Evolutionary conservation across 345 rosid species (phyloP).

Genomic region (Corchorus olitorius): DNA sequence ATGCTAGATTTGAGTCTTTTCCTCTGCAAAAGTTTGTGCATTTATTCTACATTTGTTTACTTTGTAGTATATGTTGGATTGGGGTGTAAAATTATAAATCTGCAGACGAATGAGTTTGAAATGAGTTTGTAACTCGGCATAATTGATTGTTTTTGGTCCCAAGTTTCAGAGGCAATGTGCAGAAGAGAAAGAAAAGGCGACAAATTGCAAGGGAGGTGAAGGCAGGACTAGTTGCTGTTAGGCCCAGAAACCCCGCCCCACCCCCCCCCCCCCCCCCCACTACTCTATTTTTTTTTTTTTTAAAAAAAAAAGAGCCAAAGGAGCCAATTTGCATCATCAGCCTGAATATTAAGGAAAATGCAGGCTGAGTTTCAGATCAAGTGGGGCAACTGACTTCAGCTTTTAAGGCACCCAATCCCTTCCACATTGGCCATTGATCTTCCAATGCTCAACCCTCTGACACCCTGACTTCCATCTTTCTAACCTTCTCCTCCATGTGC

Average conservation of each 20-base stretch:
- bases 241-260: constrained; percentile 28
- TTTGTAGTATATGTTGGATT: not conserved
- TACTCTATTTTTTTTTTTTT: too few relatives aligned
- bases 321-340: constrained; percentile 31
- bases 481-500: not conserved
- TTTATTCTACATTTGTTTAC: not conserved
- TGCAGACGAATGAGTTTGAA: not conserved
- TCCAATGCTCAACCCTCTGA: constrained; percentile 31
- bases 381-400: constrained; percentile 38
- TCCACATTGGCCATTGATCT: constrained; percentile 37
- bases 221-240: constrained; percentile 23
- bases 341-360: not conserved
- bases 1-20: not conserved
- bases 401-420: constrained; percentile 34
- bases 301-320: too few relatives aligned
- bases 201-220: constrained; percentile 24
- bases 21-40: not conserved
- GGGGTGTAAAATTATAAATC: not conserved
- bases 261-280: too few relatives aligned
- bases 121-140: not conserved
- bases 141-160: not conserved
- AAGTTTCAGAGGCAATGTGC: not conserved
- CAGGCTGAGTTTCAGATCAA: constrained; percentile 26
- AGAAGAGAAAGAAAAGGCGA: constrained; percentile 22
- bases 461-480: constrained; percentile 14